These are phyloP conservation scores for Fermentozyma sake DNA, from an alignment of 1,139 yeast genomes.

Conservation along the genomic window DNA sequence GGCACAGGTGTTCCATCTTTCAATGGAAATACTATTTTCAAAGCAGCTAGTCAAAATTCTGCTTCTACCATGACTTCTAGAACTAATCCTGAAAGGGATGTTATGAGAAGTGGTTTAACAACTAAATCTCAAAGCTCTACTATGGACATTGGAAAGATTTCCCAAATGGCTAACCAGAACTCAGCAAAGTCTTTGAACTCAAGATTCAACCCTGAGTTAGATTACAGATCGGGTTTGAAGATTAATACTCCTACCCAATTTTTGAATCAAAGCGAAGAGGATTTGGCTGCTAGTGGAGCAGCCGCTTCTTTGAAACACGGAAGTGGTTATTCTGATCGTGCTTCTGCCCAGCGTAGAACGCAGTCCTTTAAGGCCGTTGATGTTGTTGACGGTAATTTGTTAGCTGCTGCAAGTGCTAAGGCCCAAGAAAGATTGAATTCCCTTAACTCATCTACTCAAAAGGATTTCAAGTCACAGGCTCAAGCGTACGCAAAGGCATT, in stretches of 20 bases:
- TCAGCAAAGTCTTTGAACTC: slow-evolving; percentile 38
- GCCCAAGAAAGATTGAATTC: slow-evolving; percentile 50
- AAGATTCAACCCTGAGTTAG: slow-evolving; percentile 42
- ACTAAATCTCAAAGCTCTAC: slow-evolving; percentile 25
- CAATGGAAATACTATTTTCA: slow-evolving; percentile 33
- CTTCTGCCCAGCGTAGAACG: slow-evolving; percentile 25
- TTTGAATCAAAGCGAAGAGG: slow-evolving; percentile 26
- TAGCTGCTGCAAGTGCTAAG: slow-evolving; percentile 57
- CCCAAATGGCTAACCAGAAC: slow-evolving; percentile 40
- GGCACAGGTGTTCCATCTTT: slow-evolving; percentile 38
- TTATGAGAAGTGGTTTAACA: slow-evolving; percentile 42
- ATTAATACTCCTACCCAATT: slow-evolving; percentile 21
- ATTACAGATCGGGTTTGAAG: slow-evolving; percentile 40
- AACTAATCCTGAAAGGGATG: slow-evolving; percentile 41
- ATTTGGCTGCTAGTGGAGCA: slow-evolving; percentile 37
- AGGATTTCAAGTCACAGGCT: slow-evolving; percentile 40
- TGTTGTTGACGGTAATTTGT: slow-evolving; percentile 51
- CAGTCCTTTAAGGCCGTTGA: slow-evolving; percentile 37
- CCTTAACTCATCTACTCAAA: slow-evolving; percentile 29
- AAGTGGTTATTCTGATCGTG: slow-evolving; percentile 20
- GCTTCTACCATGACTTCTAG: slow-evolving; percentile 44
- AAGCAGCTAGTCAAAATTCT: slow-evolving; percentile 41
- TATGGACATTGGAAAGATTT: slow-evolving; percentile 39
- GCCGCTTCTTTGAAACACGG: slow-evolving; percentile 35
- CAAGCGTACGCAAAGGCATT: slow-evolving; percentile 43